A percentile compares a stretch with the other conserved stretches of the same genome.
Evolutionary conservation across 768 basidiomycete species (phyloP).

Genomic region (Suillus paluster): DNA sequence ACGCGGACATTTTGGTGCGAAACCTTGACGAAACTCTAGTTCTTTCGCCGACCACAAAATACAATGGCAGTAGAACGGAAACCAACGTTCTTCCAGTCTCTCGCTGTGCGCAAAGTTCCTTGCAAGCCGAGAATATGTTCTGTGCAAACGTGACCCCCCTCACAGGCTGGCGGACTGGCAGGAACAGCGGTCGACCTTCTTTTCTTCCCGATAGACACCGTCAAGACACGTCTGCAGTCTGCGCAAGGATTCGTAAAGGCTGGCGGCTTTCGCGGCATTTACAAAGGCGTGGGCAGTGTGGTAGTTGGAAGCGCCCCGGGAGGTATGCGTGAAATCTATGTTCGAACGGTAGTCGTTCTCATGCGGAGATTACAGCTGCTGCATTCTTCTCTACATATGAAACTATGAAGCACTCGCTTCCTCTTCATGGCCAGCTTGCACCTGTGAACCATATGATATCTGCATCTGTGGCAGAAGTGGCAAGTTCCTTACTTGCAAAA

Average conservation of each 20-base stretch:
- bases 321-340: slow-evolving; percentile 52
- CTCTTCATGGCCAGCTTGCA: slow-evolving; percentile 60
- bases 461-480: slow-evolving; percentile 66
- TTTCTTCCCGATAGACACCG: slow-evolving; percentile 95
- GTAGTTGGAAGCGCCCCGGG: slow-evolving; percentile 95
- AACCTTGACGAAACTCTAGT: neutral
- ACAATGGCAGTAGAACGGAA: slow-evolving; percentile 36
- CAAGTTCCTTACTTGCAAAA: slow-evolving; percentile 32
- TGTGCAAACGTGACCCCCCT: slow-evolving; percentile 11
- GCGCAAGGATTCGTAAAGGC: slow-evolving; percentile 81
- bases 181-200: slow-evolving; percentile 93
- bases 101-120: slow-evolving; percentile 41
- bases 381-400: slow-evolving; percentile 96
- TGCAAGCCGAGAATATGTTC: slow-evolving; percentile 17
- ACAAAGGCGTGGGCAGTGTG: slow-evolving; percentile 93
- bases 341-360: neutral
- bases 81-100: slow-evolving; percentile 51
- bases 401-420: slow-evolving; percentile 76
- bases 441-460: slow-evolving; percentile 67
- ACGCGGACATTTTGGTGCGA: neutral
- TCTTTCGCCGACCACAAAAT: slow-evolving; percentile 12
- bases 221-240: slow-evolving; percentile 95
- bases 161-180: slow-evolving; percentile 85
- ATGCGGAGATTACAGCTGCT: slow-evolving; percentile 65
- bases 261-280: slow-evolving; percentile 90